Evolutionary conservation across 352 stramenopile genomes (phyloP), one percentile per base, ranked within the genome.

Genomic region (Phytophthora capsici): DNA sequence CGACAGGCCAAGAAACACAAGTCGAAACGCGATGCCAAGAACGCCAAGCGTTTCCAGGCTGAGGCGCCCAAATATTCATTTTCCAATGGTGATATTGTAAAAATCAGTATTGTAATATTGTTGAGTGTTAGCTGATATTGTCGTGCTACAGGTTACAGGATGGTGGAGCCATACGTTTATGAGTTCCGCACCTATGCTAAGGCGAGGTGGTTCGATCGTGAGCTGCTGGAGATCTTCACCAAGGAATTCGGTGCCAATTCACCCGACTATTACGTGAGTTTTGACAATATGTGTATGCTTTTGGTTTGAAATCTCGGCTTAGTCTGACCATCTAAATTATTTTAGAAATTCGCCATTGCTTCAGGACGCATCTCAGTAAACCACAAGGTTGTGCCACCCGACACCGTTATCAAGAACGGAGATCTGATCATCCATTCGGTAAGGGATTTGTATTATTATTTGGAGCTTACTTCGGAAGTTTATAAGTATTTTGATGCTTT

Each of bases 121-220:
- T n/a, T 50, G 1, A 20, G 20, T 43, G n/a, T 17, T 9, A 54
- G 17, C 53, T 58, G 43, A 26, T 38, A 40, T 57, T 66, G 25
- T 65, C 34, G 7, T 32, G 23, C 13, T 50, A 14, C 54, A 95
- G 88, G 86, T 2, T 94, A 94, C 60, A 81, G 88, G 23, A 77
- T 92, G 59, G 87, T 97, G 22, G 80, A 90, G 77, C 96, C 97
- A 13, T 99, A 99, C 72, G 86, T 97, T 51, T 99, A 98, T 67
- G 93, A 97, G 59, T 99, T 98, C 76, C 78, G 88, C 32, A 98
- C 95, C 26, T 94, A 95, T 74, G 95, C 96, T 51, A 99, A 99
- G 64, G 73, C 89, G 71, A 87, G 97, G 37, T 99, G 97, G 97
- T 84, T 98, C 49, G 78, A 82, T 3, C 81, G 86, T n/a, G 78